phyloP scores from a whole-genome alignment of 495 filamentous ascomycete genomes.

The Penicillium macrosclerotiorum region DNA sequence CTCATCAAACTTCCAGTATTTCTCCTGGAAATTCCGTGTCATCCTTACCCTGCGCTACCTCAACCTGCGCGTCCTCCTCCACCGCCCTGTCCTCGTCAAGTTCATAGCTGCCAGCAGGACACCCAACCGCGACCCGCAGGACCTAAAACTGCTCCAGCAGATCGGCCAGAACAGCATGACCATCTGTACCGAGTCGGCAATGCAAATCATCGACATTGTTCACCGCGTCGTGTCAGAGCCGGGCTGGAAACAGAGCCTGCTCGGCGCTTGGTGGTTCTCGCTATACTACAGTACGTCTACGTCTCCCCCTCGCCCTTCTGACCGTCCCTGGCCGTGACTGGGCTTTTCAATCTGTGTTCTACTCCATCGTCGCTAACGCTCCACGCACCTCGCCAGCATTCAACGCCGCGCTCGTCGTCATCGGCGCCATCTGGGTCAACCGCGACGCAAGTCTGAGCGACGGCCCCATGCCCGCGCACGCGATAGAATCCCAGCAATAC shows the following conservation, averaged over 20 bases:
- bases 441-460: constrained; percentile 12
- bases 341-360: no score
- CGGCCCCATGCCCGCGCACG: constrained; percentile 6
- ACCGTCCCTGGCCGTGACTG: no score
- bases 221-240: constrained; percentile 22
- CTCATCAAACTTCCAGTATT: constrained; percentile 1
- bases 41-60: constrained; percentile 34
- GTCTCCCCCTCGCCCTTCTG: no score
- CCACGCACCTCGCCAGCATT: constrained; percentile 26
- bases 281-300: constrained; percentile 33
- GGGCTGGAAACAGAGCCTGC: constrained; percentile 21
- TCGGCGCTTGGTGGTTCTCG: constrained; percentile 44
- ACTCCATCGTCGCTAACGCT: no score
- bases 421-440: constrained; percentile 30
- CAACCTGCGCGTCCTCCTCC: constrained; percentile 34
- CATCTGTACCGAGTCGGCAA: constrained; percentile 33
- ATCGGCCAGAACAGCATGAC: constrained; percentile 35
- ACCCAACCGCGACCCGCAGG: constrained; percentile 21
- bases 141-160: constrained; percentile 19
- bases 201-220: constrained; percentile 36
- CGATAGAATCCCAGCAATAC: constrained; percentile 16
- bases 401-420: constrained; percentile 38
- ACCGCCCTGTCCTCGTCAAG: constrained; percentile 31
- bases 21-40: constrained; percentile 23
- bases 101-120: constrained; percentile 26